A percentile compares a stretch with the other conserved stretches of the same genome.
These are phyloP conservation scores for Kingdonia uniflora DNA, from an alignment of 164 flowering plant genomes.

Conservation along the genomic window DNA sequence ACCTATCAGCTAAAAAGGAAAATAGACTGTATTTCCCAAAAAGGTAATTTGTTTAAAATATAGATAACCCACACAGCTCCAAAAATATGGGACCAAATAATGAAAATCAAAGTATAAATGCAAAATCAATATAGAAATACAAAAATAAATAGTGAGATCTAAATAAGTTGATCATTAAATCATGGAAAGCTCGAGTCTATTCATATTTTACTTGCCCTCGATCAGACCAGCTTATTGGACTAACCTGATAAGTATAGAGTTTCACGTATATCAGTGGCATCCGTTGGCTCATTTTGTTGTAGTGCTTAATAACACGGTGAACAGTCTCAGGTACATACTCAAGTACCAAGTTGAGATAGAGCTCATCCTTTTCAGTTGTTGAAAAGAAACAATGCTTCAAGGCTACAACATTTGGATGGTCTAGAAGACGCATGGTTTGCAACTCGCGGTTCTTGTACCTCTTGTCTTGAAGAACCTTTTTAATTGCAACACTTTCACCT, in stretches of 20 bases:
- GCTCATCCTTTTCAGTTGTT: slow-evolving; percentile 53
- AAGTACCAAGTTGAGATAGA: slow-evolving; percentile 60
- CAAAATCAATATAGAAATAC: too few species aligned
- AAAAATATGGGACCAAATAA: too few species aligned
- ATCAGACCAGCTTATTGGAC: background rate
- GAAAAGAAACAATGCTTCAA: slow-evolving; percentile 64
- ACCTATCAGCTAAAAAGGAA: too few species aligned
- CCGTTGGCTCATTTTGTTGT: slow-evolving; percentile 44
- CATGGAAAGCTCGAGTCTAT: background rate
- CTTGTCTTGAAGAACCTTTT: slow-evolving; percentile 61
- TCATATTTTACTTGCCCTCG: background rate
- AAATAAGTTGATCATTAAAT: too few species aligned
- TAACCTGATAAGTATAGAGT: slow-evolving; percentile 53
- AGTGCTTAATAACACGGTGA: slow-evolving; percentile 48
- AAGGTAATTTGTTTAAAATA: too few species aligned
- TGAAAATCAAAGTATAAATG: too few species aligned
- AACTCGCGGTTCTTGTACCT: slow-evolving; percentile 65
- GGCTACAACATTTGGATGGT: slow-evolving; percentile 53
- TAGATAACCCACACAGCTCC: too few species aligned
- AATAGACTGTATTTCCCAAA: too few species aligned
- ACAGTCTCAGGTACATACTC: slow-evolving; percentile 66
- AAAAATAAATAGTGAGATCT: too few species aligned
- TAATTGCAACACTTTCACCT: slow-evolving; percentile 61
- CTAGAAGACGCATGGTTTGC: slow-evolving; percentile 50
- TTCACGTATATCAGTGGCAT: slow-evolving; percentile 59